Base-by-base conservation (phyloP, 257 asterid genomes). In the Nicotiana tomentosiformis region DNA sequence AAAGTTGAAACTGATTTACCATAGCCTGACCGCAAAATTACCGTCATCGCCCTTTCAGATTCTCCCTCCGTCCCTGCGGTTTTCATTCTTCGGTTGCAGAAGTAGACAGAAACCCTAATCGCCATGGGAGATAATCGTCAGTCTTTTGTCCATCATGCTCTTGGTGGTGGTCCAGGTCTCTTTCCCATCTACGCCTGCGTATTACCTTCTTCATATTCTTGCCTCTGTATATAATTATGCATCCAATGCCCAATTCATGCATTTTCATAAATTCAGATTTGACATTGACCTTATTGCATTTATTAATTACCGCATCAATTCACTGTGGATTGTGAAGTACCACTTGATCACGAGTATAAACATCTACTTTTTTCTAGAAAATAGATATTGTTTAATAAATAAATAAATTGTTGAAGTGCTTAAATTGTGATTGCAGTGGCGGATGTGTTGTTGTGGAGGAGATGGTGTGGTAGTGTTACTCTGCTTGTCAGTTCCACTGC, bases 371-470 rank as follows among this genome's bases (percentile, higher is more conserved):
- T 70, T 10, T 7, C 20, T 51, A 7, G 37, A 15, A 16, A 51
- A 0, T 4, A 4, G 30, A 1, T 1, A 23, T 23, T 23, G 26
- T 23, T 23, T 23, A 23, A 23, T 23, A 23, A 23, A 23, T 23
- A 23, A 23, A 23, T 23, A 23, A 23, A 23, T 15, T 29, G 29
- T 51, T 76, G 65, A 51, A 17, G 64, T 20, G 29, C 10, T 76
- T 76, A 16, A 51, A 7, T 49, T 76, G 55, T 32, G 12, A 39
- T 77, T 86, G 90, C 98, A 96, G 99, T 90, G 87, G 97, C 98
- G 18, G 98, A 96, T 84, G 89, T 92, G 82, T 74, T 96, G 77
- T 82, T 91, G 88, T 96, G 99, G 99, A 94, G 82, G 86, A 91
- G 88, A 66, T 87, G 95, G 93, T 33, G 87, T 79, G 80, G 85